Evolutionary conservation across 225 moss, liverwort and hornwort species (phyloP).

Genomic region (Asterella californica): DNA sequence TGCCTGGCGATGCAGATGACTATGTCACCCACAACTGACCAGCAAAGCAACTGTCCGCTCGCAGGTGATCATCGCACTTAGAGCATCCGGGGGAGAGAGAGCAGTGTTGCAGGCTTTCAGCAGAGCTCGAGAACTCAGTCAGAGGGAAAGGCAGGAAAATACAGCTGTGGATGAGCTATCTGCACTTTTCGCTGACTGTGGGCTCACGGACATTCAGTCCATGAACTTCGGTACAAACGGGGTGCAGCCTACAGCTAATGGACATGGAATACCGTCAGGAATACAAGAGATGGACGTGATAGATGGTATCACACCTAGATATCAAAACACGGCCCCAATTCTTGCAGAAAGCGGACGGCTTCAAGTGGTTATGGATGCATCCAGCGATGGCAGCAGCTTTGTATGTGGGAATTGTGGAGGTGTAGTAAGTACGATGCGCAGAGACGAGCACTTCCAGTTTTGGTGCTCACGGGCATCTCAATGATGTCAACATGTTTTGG

Average conservation of each 20-base stretch:
- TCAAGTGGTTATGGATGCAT: constrained; percentile 91
- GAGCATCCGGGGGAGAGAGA: constrained; percentile 71
- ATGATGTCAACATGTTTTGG: constrained; percentile 5
- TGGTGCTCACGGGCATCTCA: constrained; percentile 63
- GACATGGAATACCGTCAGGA: constrained; percentile 30
- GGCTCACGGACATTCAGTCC: constrained; percentile 45
- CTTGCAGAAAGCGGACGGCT: constrained; percentile 92
- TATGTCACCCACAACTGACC: not conserved
- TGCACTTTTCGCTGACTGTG: constrained; percentile 79
- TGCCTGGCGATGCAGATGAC: not conserved
- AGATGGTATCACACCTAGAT: constrained; percentile 20
- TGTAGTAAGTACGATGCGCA: constrained; percentile 82
- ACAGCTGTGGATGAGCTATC: constrained; percentile 69
- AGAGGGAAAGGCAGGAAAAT: constrained; percentile 43
- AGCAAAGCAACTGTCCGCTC: not conserved
- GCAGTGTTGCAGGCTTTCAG: constrained; percentile 70
- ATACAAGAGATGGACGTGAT: constrained; percentile 34
- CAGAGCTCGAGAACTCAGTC: constrained; percentile 63
- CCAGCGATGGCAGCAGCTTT: constrained; percentile 93
- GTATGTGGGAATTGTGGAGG: constrained; percentile 77
- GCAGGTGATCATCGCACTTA: constrained; percentile 75
- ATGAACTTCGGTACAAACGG: not conserved
- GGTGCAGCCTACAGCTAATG: constrained; percentile 12
- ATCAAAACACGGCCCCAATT: constrained; percentile 49
- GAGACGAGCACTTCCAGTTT: constrained; percentile 78